These are phyloP conservation scores for Toxoplasma gondii DNA, from an alignment of 169 alveolate genomes.

Conservation along the genomic window DNA sequence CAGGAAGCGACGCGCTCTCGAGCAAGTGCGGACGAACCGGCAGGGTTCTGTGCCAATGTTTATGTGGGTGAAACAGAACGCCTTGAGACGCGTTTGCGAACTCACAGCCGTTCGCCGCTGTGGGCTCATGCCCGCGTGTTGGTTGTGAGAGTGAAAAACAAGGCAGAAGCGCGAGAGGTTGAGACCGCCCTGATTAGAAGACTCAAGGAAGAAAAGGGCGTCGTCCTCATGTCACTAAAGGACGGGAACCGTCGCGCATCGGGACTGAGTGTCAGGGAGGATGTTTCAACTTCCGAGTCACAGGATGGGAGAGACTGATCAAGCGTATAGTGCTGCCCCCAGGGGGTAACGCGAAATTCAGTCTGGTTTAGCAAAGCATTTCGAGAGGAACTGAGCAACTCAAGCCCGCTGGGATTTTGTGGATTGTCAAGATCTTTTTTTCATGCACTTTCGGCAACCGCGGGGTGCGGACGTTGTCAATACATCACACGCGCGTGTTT, in stretches of 20 bases:
- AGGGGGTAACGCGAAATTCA: no score
- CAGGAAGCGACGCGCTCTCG: neutral
- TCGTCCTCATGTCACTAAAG: neutral
- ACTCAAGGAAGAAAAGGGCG: neutral
- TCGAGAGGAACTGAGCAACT: no score
- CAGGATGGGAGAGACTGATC: no score
- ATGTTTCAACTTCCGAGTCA: neutral
- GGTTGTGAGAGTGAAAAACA: neutral
- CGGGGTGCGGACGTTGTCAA: no score
- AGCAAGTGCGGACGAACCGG: neutral
- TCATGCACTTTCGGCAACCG: no score
- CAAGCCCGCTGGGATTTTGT: no score
- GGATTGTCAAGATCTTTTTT: no score
- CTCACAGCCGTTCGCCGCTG: neutral
- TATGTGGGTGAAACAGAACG: slow-evolving; percentile 45
- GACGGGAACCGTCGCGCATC: slow-evolving; percentile 30
- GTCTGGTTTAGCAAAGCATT: no score
- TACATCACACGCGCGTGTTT: no score
- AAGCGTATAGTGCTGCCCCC: no score
- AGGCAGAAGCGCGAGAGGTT: slow-evolving; percentile 1
- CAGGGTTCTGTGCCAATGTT: slow-evolving; percentile 25
- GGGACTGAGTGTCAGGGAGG: neutral
- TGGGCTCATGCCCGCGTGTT: slow-evolving; percentile 33
- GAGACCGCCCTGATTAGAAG: neutral
- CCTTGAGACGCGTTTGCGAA: neutral